Percentiles rank a stretch among this genome's conserved stretches.
Conservation (phyloP, 2,329 filamentous ascomycete species). For the Alternaria incomplexa region DNA sequence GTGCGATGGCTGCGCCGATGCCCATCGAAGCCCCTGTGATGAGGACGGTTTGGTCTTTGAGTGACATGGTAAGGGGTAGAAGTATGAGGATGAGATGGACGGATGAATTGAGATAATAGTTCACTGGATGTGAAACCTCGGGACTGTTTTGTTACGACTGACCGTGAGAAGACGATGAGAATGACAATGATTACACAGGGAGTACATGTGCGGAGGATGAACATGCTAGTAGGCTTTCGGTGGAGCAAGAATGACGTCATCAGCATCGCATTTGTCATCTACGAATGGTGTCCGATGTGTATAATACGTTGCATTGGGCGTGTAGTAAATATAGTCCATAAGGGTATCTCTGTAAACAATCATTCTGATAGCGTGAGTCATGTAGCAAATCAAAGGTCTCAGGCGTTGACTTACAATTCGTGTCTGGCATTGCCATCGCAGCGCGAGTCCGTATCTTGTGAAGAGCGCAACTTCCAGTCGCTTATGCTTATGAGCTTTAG, state of each 20-base stretch:
- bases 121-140: not conserved
- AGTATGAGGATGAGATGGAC: not conserved
- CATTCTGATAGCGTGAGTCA: not conserved
- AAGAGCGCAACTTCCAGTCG: not conserved
- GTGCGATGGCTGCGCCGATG: conserved; percentile 55
- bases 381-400: not conserved
- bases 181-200: not conserved
- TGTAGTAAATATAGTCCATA: not conserved
- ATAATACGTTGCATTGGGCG: not conserved
- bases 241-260: conserved; percentile 8
- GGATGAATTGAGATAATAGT: not conserved
- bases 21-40: conserved; percentile 55
- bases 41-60: conserved; percentile 30
- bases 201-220: not conserved
- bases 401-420: not conserved
- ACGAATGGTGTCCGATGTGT: not conserved
- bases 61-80: conserved; percentile 26
- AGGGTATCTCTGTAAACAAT: not conserved
- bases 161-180: not conserved
- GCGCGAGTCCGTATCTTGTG: not conserved
- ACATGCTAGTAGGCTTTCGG: not conserved
- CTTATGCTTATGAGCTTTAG: not conserved
- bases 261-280: not conserved
- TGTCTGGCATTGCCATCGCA: not conserved
- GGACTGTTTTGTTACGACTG: not conserved